Conservation (phyloP, 2,329 filamentous ascomycete genomes). For the Camillea tinctor region DNA sequence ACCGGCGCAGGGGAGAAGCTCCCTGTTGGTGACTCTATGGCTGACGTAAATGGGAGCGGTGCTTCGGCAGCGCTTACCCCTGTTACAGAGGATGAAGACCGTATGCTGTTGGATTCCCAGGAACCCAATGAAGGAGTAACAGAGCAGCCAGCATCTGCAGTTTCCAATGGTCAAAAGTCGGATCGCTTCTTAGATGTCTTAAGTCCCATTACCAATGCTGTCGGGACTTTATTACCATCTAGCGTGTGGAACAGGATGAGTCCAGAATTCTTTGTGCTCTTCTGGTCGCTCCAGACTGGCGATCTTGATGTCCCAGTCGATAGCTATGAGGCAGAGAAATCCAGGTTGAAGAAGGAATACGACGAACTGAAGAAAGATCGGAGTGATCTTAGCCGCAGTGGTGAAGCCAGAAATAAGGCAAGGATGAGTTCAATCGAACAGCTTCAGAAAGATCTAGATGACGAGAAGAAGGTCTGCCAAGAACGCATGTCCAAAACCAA, state of each 20-base stretch:
- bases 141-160: constrained; percentile 23
- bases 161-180: constrained; percentile 36
- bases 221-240: constrained; percentile 60
- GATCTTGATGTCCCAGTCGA: constrained; percentile 76
- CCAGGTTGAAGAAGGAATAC: constrained; percentile 65
- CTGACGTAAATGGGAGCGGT: constrained; percentile 40
- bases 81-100: constrained; percentile 27
- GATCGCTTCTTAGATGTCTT: constrained; percentile 67
- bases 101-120: constrained; percentile 31
- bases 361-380: constrained; percentile 68
- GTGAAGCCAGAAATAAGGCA: constrained; percentile 64
- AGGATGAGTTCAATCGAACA: constrained; percentile 69
- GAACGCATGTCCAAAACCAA: constrained; percentile 66
- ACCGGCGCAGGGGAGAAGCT: constrained; percentile 38
- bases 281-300: constrained; percentile 85
- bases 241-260: constrained; percentile 70
- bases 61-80: constrained; percentile 18
- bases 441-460: constrained; percentile 66
- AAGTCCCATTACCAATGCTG: constrained; percentile 68
- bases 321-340: constrained; percentile 76
- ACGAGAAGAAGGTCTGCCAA: constrained; percentile 71
- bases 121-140: constrained; percentile 22
- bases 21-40: constrained; percentile 52
- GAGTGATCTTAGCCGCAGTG: constrained; percentile 67
- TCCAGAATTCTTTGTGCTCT: constrained; percentile 80